Evolutionary conservation across 139 green algal genomes (phyloP), one percentile per base, ranked within the genome.

Genomic region (Pseudopediastrum boryanum): DNA sequence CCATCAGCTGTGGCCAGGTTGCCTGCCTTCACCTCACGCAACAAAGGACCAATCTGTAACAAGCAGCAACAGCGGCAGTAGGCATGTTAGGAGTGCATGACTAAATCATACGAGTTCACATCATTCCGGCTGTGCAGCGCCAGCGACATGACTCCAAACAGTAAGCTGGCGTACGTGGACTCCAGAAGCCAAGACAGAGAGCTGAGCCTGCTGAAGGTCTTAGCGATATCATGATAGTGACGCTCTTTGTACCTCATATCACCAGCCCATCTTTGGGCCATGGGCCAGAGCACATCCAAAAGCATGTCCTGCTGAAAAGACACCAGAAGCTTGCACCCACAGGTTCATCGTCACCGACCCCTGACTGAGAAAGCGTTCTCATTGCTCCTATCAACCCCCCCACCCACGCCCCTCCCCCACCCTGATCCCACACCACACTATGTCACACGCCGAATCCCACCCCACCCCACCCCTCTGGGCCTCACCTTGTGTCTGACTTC

Each of bases 1-100:
- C 96, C 96, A 61, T 97, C 89, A 33, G 86, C 71, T 3, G 93
- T 97, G 0, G 86, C 92, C 68, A 98, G 87, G 16, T 84, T 72
- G 21, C 95, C 94, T 3, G 79, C 82, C 6, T 81, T 74, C 13
- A 95, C 88, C 82, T 95, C 87, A 5, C 78, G 61, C 27, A 97
- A 78, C 50, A 98, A 76, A 29, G 95, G 94, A 13, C 89, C 87
- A n/a, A n/a, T n/a, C n/a, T n/a, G n/a, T n/a, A n/a, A n/a, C n/a
- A n/a, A n/a, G n/a, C n/a, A n/a, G n/a, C n/a, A n/a, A 25, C 95
- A 80, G n/a, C 83, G 82, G 56, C 78, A 70, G 8, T 77, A 81
- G 0, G 80, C 84, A 64, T 80, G 81, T 42, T 50, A 41, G 54
- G 54, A 16, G 10, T 27, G 54, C 54, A 27, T 25, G 54, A 7